A percentile compares a stretch with the other conserved stretches of the same genome.
phyloP scores from a whole-genome alignment of 148 eudicot species.

The Vaccinium corymbosum region DNA sequence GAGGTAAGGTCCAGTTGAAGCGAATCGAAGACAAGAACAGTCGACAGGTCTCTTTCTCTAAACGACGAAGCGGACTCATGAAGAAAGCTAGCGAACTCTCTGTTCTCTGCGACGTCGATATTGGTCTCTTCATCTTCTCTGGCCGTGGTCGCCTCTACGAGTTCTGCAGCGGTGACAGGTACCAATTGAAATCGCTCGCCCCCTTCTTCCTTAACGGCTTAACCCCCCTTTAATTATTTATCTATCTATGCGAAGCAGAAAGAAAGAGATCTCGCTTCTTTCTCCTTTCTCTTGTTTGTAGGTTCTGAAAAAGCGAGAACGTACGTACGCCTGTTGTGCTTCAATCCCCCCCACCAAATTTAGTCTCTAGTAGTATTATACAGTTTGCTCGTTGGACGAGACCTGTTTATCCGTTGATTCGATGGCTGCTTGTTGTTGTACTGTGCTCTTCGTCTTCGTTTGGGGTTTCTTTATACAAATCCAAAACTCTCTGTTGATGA shows the following conservation, averaged over 20 bases:
- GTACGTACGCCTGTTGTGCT: background rate
- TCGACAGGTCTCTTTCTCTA: conserved; percentile 24
- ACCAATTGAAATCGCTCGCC: background rate
- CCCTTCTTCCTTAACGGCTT: background rate
- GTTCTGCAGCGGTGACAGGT: conserved; percentile 22
- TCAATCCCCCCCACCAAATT: background rate
- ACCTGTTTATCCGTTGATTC: background rate
- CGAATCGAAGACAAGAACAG: conserved; percentile 23
- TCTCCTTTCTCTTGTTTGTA: background rate
- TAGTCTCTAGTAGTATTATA: too few relatives aligned
- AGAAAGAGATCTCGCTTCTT: background rate
- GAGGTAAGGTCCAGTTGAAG: conserved; percentile 21
- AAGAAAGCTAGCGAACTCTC: conserved; percentile 26
- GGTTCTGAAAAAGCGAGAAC: background rate
- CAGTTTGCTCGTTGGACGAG: background rate
- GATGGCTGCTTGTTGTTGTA: background rate
- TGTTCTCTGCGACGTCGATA: conserved; percentile 21
- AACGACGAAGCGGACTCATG: conserved; percentile 16
- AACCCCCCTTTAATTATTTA: background rate
- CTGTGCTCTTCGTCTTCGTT: background rate
- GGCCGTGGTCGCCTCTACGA: conserved; percentile 18
- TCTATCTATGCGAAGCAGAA: background rate
- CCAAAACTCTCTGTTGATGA: background rate
- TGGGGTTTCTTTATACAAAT: background rate
- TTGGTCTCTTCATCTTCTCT: conserved; percentile 24